phyloP scores from a whole-genome alignment of 2,329 filamentous ascomycete species.

The Triangularia verruculosa region DNA sequence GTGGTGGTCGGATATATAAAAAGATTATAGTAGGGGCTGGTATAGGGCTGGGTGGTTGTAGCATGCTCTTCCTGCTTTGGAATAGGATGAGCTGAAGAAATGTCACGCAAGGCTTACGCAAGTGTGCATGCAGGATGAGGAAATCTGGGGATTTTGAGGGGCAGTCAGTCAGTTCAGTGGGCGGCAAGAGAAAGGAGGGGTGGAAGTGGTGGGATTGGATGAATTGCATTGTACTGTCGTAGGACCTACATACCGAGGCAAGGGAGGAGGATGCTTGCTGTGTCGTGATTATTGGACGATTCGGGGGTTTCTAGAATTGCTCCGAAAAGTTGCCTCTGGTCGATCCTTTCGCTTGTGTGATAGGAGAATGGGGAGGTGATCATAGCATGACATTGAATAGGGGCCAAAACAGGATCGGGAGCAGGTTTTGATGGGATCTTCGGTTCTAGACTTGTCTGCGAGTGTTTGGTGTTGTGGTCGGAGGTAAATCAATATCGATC shows the following conservation, averaged over 20 bases:
- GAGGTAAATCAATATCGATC: not conserved
- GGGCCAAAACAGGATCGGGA: not conserved
- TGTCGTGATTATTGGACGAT: not conserved
- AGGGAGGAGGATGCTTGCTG: not conserved
- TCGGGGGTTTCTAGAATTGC: not conserved
- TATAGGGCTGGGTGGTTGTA: not conserved
- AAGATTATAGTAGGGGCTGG: not conserved
- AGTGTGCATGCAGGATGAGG: not conserved
- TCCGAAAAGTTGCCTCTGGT: not conserved
- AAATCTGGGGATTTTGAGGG: not conserved
- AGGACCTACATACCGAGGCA: no score
- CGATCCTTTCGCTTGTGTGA: no score
- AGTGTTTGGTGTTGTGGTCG: not conserved
- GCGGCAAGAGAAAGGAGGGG: not conserved
- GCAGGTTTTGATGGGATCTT: not conserved
- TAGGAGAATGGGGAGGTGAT: no score
- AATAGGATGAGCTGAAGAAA: not conserved
- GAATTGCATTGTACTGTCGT: not conserved
- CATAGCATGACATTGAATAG: not conserved
- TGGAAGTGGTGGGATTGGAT: not conserved
- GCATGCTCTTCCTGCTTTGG: not conserved
- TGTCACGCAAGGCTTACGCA: not conserved
- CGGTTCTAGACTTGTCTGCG: not conserved
- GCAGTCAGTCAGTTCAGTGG: not conserved
- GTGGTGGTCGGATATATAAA: not conserved